These are phyloP conservation scores for Thelonectria discophora DNA, from an alignment of 2,329 filamentous ascomycete species.

Conservation along the genomic window DNA sequence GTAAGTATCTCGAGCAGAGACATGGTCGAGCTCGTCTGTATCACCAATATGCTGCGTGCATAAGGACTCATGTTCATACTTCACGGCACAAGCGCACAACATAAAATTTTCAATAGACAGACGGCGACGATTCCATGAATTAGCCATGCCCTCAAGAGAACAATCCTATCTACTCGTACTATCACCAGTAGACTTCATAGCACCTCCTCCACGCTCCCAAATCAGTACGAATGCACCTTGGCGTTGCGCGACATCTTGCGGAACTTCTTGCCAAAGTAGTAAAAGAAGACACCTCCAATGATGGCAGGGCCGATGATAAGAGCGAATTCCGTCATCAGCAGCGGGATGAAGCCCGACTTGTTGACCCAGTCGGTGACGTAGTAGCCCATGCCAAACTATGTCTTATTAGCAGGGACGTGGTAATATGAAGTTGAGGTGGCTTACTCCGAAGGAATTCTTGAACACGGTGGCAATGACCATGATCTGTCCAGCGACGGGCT, in stretches of 20 bases:
- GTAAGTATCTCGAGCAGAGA: no score
- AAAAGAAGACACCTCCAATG: slow-evolving; percentile 2
- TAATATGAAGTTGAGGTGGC: background rate
- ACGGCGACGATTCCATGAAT: background rate
- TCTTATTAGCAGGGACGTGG: background rate
- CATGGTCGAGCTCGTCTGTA: no score
- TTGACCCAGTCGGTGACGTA: slow-evolving; percentile 7
- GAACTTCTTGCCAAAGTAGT: background rate
- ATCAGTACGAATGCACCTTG: background rate
- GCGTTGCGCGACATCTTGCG: background rate
- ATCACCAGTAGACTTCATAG: background rate
- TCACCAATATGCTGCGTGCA: no score
- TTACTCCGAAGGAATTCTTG: slow-evolving; percentile 10
- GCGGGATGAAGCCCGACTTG: background rate
- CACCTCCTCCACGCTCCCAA: background rate
- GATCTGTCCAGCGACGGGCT: slow-evolving; percentile 4
- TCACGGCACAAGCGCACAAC: no score
- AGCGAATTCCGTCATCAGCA: background rate
- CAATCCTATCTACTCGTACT: background rate
- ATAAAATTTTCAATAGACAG: no score
- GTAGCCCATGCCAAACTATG: slow-evolving; percentile 7
- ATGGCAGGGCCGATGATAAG: background rate
- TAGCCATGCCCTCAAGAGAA: background rate
- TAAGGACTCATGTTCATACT: no score
- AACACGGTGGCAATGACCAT: slow-evolving; percentile 2